Percentiles rank a stretch among this genome's conserved stretches.
phyloP scores from a whole-genome alignment of 2,329 filamentous ascomycete species.

The Thelonectria rubi region DNA sequence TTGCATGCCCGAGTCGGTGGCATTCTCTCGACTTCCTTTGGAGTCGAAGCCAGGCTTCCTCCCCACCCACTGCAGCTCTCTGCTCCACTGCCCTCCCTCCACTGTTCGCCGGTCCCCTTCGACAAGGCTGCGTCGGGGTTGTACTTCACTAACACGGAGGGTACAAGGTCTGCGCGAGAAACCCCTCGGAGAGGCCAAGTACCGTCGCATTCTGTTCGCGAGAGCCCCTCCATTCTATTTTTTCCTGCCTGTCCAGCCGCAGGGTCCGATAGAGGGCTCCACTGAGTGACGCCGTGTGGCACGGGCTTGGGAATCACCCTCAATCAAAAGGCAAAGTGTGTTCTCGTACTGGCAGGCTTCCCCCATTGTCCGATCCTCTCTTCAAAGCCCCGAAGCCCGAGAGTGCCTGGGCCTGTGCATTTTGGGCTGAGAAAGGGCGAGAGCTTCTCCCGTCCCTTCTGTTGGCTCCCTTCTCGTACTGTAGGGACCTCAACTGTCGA shows the following conservation, averaged over 20 bases:
- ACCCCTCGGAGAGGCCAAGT: conserved; percentile 25
- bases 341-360: too few relatives aligned
- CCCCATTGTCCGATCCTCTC: too few relatives aligned
- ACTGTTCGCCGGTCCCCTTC: neutral
- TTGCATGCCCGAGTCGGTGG: too few relatives aligned
- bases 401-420: too few relatives aligned
- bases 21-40: too few relatives aligned
- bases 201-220: conserved; percentile 11
- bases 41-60: too few relatives aligned
- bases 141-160: conserved; percentile 37
- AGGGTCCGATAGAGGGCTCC: conserved; percentile 37
- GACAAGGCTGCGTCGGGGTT: conserved; percentile 32
- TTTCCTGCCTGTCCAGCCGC: conserved; percentile 34
- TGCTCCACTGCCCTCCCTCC: neutral
- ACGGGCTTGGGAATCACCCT: conserved; percentile 8
- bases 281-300: conserved; percentile 17
- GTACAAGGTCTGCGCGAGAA: conserved; percentile 13
- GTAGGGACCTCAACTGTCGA: too few relatives aligned
- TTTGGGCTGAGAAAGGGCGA: too few relatives aligned
- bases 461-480: too few relatives aligned
- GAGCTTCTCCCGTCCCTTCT: too few relatives aligned
- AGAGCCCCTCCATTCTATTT: conserved; percentile 35
- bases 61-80: neutral
- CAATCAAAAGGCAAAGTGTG: too few relatives aligned
- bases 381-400: too few relatives aligned